phyloP scores from a whole-genome alignment of 2,329 filamentous ascomycete species.

The Dothidotthia symphoricarpi region DNA sequence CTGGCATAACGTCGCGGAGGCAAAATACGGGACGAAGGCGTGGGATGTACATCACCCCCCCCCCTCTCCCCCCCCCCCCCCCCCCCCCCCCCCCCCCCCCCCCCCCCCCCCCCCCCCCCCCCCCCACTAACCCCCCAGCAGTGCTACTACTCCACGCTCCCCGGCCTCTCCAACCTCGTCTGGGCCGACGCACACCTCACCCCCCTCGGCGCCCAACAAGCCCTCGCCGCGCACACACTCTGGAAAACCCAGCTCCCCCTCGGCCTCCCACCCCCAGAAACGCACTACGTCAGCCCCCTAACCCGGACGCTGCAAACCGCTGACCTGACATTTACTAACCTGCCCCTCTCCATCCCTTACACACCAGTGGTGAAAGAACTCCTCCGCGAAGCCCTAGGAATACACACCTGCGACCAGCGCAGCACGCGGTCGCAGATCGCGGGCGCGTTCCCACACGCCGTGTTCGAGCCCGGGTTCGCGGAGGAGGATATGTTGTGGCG shows the following conservation, averaged over 20 bases:
- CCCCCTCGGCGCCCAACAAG: slow-evolving; percentile 56
- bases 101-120: background rate
- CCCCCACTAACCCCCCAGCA: slow-evolving; percentile 15
- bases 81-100: background rate
- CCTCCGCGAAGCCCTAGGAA: slow-evolving; percentile 63
- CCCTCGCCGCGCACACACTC: slow-evolving; percentile 57
- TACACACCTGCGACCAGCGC: slow-evolving; percentile 67
- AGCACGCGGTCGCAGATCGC: slow-evolving; percentile 54
- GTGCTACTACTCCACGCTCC: slow-evolving; percentile 63
- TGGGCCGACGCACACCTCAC: slow-evolving; percentile 67
- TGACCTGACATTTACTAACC: slow-evolving; percentile 57
- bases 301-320: slow-evolving; percentile 63
- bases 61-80: background rate
- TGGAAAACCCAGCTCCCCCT: slow-evolving; percentile 54
- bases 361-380: slow-evolving; percentile 62
- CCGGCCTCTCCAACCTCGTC: slow-evolving; percentile 60
- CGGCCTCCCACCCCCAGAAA: slow-evolving; percentile 60
- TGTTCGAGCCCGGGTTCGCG: slow-evolving; percentile 59
- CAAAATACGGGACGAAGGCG: slow-evolving; percentile 64
- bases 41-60: slow-evolving; percentile 59
- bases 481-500: slow-evolving; percentile 58
- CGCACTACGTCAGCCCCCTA: slow-evolving; percentile 66
- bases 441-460: slow-evolving; percentile 50
- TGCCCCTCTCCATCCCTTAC: slow-evolving; percentile 57
- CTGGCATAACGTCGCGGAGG: slow-evolving; percentile 63